These are phyloP conservation scores for Neonothopanus nambi DNA, from an alignment of 1,284 basidiomycete genomes.

Conservation along the genomic window DNA sequence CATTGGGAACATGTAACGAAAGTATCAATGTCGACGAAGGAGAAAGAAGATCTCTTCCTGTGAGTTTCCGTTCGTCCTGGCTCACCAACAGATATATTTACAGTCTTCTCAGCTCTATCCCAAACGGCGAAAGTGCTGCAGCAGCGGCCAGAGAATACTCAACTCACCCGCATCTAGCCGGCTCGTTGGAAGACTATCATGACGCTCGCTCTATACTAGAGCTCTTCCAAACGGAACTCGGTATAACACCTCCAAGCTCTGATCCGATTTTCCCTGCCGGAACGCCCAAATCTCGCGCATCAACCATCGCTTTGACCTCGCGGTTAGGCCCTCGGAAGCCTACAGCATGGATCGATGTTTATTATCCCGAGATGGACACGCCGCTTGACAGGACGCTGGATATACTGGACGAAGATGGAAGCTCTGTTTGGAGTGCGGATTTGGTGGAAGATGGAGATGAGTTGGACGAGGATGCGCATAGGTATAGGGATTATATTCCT, in stretches of 20 bases:
- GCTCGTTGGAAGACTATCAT: conserved; percentile 61
- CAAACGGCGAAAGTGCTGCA: conserved; percentile 54
- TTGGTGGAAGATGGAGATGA: conserved; percentile 70
- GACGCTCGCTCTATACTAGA: conserved; percentile 65
- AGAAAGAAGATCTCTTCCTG: conserved; percentile 37
- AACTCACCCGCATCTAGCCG: conserved; percentile 73
- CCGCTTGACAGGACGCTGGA: conserved; percentile 64
- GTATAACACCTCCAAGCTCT: conserved; percentile 40
- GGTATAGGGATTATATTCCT: conserved; percentile 58
- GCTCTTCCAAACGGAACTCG: conserved; percentile 63
- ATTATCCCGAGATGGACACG: conserved; percentile 83
- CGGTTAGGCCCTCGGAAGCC: conserved; percentile 42
- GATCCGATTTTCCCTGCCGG: conserved; percentile 68
- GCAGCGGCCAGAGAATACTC: conserved; percentile 59
- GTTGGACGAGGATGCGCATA: conserved; percentile 60
- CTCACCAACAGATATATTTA: background rate
- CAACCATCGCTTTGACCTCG: conserved; percentile 56
- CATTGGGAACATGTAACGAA: background rate
- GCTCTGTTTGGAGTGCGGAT: conserved; percentile 66
- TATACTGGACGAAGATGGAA: conserved; percentile 56
- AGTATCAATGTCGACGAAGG: conserved; percentile 11
- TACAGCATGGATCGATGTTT: conserved; percentile 77
- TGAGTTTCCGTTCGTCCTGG: conserved; percentile 20
- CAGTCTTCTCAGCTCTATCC: conserved; percentile 51
- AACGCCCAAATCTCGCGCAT: conserved; percentile 58